Conservation (phyloP, 352 stramenopile species). For the Phytophthora brassicae region DNA sequence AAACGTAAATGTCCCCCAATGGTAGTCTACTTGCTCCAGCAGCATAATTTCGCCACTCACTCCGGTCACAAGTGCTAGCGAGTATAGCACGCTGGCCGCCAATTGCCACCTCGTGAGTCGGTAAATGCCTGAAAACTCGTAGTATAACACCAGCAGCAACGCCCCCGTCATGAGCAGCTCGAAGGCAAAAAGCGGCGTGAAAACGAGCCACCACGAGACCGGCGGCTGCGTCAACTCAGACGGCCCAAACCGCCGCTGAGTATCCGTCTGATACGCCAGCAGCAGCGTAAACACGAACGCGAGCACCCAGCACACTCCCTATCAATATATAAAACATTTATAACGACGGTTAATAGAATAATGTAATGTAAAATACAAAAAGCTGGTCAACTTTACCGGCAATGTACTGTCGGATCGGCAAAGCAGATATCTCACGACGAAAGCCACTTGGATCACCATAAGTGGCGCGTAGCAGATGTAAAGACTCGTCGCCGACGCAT, state of each 20-base stretch:
- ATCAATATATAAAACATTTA: too few relatives aligned
- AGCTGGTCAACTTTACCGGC: constrained; percentile 37
- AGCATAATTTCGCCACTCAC: constrained; percentile 77
- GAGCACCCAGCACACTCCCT: constrained; percentile 80
- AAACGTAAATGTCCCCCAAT: constrained; percentile 74
- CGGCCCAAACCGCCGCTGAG: constrained; percentile 36
- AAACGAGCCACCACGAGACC: constrained; percentile 77
- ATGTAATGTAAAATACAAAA: background rate
- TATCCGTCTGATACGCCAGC: constrained; percentile 76
- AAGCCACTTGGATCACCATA: constrained; percentile 81
- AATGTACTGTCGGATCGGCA: constrained; percentile 77
- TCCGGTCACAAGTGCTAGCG: constrained; percentile 57
- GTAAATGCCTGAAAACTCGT: constrained; percentile 79
- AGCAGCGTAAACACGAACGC: constrained; percentile 81
- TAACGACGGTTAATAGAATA: too few relatives aligned
- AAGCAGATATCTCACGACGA: constrained; percentile 80
- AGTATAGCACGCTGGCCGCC: constrained; percentile 70
- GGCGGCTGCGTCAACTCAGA: constrained; percentile 28
- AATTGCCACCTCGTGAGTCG: constrained; percentile 76
- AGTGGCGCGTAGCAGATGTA: constrained; percentile 82
- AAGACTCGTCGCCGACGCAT: constrained; percentile 53
- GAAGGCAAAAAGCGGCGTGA: constrained; percentile 65
- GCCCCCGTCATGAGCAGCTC: constrained; percentile 57
- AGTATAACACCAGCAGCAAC: constrained; percentile 71
- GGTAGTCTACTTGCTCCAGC: constrained; percentile 70